Base-by-base conservation (phyloP, 225 moss, liverwort and hornwort genomes). In the Physcomitrium patens region DNA sequence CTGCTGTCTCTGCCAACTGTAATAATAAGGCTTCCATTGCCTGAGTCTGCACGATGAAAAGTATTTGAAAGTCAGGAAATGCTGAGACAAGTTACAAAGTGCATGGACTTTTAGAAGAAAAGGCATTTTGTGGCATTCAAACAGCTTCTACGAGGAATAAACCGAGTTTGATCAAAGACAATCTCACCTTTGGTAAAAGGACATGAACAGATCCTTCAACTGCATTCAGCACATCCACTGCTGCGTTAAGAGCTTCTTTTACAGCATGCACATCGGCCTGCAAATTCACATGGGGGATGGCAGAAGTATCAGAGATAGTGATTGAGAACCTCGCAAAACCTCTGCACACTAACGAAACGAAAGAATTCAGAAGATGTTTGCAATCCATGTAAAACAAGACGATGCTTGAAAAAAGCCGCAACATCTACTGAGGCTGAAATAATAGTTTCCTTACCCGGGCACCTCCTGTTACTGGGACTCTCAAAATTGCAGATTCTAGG, bases 181-280 rank as follows among this genome's bases (percentile, higher is more conserved):
- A 12, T 64, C 68, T 66, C 77, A 97, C 97, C 97, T 95, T 93
- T 0, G 97, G 93, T 69, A 90, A 23, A 45, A 99, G 82, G 46
- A 84, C 85, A 23, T 89, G 87, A 48, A 99, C 94, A 63, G 95
- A 99, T 57, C 92, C 83, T 65, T 99, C 97, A 27, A 95, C 90
- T 14, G 94, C 93, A 84, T 95, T 99, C 85, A 99, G 85, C n/a
- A 99, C 97, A 82, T 99, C 97, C 48, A 94, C 94, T 44, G 97
- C 93, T 74, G 97, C 94, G 68, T 89, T 95, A 19, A 99, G 94
- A 55, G 97, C 97, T 81, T 99, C 97, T 82, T 90, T 95, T 59
- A 99, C 97, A 70, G 94, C 94, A 76, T 95, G 93, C 62, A 99
- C 92, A 81, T 99, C 97, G 67, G 95, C 97, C 97, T 97, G 91